Percentiles rank a stretch among this genome's conserved stretches.
These are phyloP conservation scores for Prinsepia uniflora DNA, from an alignment of 306 rosid species.

Conservation along the genomic window DNA sequence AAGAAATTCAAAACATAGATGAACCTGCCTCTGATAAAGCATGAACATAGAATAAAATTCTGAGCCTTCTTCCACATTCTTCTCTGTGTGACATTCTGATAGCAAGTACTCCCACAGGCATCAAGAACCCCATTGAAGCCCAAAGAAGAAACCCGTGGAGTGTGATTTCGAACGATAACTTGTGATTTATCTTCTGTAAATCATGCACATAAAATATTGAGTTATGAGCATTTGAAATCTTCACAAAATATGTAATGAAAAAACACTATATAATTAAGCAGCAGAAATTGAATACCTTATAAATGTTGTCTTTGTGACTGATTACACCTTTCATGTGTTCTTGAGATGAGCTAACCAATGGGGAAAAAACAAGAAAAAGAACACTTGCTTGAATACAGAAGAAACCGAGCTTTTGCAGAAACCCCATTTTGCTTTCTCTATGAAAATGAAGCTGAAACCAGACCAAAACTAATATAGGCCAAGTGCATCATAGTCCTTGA, in stretches of 20 bases:
- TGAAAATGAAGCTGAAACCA: not conserved
- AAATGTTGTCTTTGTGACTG: conserved; percentile 26
- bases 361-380: conserved; percentile 34
- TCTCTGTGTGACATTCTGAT: conserved; percentile 62
- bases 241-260: not conserved
- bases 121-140: conserved; percentile 93
- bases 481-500: conserved; percentile 14
- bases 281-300: conserved; percentile 37
- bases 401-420: conserved; percentile 36
- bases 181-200: conserved; percentile 45
- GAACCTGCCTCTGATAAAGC: conserved; percentile 68
- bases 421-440: conserved; percentile 36
- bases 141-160: conserved; percentile 83
- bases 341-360: conserved; percentile 43
- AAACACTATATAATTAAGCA: not conserved
- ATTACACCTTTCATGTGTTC: conserved; percentile 27
- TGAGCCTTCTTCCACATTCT: conserved; percentile 54
- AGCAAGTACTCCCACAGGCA: conserved; percentile 78
- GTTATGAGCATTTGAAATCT: not conserved
- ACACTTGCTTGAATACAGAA: conserved; percentile 38
- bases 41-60: conserved; percentile 61
- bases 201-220: conserved; percentile 1
- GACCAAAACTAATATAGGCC: not conserved
- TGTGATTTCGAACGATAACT: conserved; percentile 49
- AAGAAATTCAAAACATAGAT: not conserved